phyloP scores from a whole-genome alignment of 2,329 filamentous ascomycete genomes.

The Lojkania enalia region DNA sequence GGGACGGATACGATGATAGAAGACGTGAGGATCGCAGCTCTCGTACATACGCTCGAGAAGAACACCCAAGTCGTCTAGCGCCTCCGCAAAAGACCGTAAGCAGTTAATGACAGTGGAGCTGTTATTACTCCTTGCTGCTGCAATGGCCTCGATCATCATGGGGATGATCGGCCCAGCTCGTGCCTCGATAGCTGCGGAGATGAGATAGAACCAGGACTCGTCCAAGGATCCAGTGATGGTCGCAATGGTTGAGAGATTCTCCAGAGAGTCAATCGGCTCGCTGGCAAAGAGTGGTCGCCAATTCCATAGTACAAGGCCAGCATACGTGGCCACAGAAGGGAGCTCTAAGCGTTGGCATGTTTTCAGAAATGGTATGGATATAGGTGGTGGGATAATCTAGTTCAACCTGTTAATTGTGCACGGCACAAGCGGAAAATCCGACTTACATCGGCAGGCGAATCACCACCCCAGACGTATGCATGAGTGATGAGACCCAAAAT shows the following conservation, averaged over 20 bases:
- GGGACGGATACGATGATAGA: conserved; percentile 94
- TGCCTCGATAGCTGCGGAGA: conserved; percentile 94
- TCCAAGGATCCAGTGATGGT: conserved; percentile 95
- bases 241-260: conserved; percentile 83
- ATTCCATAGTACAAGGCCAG: conserved; percentile 92
- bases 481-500: conserved; percentile 80
- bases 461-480: conserved; percentile 86
- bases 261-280: conserved; percentile 78
- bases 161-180: conserved; percentile 84
- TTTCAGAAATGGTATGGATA: conserved; percentile 80
- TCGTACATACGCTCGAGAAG: conserved; percentile 91
- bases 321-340: conserved; percentile 91
- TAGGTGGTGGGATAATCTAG: conserved; percentile 71
- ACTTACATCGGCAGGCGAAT: conserved; percentile 69
- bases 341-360: conserved; percentile 80
- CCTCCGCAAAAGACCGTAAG: conserved; percentile 81
- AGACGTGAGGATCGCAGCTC: conserved; percentile 89
- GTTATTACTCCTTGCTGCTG: conserved; percentile 73
- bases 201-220: conserved; percentile 98
- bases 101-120: conserved; percentile 71
- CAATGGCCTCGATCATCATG: conserved; percentile 85
- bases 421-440: conserved; percentile 4
- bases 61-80: conserved; percentile 78
- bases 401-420: conserved; percentile 20
- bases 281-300: conserved; percentile 88